Evolutionary conservation across 495 filamentous ascomycete genomes (phyloP).

Genomic region (Annulohypoxylon moriforme): DNA sequence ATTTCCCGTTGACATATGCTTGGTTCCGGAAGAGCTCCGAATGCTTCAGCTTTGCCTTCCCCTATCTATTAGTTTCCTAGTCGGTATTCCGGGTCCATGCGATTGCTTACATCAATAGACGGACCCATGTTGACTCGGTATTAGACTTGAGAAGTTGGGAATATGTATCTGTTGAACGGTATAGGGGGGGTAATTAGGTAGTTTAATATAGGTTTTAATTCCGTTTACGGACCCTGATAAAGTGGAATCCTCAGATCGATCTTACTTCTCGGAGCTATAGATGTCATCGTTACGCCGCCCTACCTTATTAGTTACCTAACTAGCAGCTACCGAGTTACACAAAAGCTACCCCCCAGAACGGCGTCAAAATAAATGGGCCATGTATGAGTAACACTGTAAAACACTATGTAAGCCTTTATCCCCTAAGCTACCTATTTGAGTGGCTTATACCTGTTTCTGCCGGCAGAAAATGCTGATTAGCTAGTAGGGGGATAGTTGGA

Average conservation of each 20-base stretch:
- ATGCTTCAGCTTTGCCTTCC: constrained; percentile 64
- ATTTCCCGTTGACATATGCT: constrained; percentile 70
- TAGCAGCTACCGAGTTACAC: too few species aligned
- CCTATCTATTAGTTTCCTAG: neutral
- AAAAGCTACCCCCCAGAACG: neutral
- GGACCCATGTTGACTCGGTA: constrained; percentile 15
- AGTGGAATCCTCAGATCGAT: neutral
- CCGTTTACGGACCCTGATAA: neutral
- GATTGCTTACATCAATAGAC: constrained; percentile 24
- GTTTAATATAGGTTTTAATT: neutral
- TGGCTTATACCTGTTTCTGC: too few species aligned
- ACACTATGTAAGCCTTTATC: too few species aligned
- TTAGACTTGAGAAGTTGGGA: neutral
- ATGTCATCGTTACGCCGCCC: neutral
- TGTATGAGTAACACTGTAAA: too few species aligned
- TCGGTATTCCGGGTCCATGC: neutral
- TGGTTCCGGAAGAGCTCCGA: constrained; percentile 68
- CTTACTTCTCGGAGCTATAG: neutral
- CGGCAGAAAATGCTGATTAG: too few species aligned
- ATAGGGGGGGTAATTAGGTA: neutral
- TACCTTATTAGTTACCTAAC: neutral
- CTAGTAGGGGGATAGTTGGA: too few species aligned
- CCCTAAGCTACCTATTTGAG: too few species aligned
- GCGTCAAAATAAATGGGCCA: too few species aligned
- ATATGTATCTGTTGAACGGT: neutral